Evolutionary conservation across 2,329 filamentous ascomycete species (phyloP).

Genomic region (Aureobasidium sp.): DNA sequence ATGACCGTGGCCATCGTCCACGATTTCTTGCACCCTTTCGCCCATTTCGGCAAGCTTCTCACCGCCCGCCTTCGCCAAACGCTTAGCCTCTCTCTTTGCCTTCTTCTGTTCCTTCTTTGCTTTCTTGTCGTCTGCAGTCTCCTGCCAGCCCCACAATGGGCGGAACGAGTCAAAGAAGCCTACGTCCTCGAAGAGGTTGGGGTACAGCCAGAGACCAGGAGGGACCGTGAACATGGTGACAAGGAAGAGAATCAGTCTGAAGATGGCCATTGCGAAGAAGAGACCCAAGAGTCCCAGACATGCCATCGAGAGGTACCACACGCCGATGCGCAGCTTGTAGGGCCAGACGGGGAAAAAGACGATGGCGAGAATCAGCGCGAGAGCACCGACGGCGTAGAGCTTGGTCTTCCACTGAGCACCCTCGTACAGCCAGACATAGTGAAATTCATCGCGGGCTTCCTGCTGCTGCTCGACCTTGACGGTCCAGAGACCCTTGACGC

Average conservation of each 20-base stretch:
- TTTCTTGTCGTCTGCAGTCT: slow-evolving; percentile 22
- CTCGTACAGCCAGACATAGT: slow-evolving; percentile 96
- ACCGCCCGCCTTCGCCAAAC: slow-evolving; percentile 24
- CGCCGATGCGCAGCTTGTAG: slow-evolving; percentile 78
- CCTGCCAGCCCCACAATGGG: slow-evolving; percentile 96
- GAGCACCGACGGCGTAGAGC: slow-evolving; percentile 76
- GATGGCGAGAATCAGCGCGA: slow-evolving; percentile 76
- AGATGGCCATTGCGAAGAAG: slow-evolving; percentile 97
- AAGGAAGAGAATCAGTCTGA: slow-evolving; percentile 90
- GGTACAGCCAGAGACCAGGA: slow-evolving; percentile 95
- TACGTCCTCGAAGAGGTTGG: slow-evolving; percentile 96
- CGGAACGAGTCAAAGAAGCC: slow-evolving; percentile 97
- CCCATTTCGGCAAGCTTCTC: neutral
- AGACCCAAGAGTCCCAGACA: slow-evolving; percentile 82
- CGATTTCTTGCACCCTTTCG: neutral
- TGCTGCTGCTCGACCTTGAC: slow-evolving; percentile 95
- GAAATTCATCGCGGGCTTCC: slow-evolving; percentile 76
- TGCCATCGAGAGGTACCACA: slow-evolving; percentile 96
- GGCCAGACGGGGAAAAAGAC: slow-evolving; percentile 98
- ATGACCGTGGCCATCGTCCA: neutral
- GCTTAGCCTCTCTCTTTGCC: slow-evolving; percentile 30
- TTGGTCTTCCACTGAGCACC: slow-evolving; percentile 91
- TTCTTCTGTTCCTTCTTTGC: slow-evolving; percentile 31
- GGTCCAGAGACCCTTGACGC: slow-evolving; percentile 92
- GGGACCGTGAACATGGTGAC: slow-evolving; percentile 78